Base-by-base conservation (phyloP, 1,284 basidiomycete species). In the Leccinum fallax region DNA sequence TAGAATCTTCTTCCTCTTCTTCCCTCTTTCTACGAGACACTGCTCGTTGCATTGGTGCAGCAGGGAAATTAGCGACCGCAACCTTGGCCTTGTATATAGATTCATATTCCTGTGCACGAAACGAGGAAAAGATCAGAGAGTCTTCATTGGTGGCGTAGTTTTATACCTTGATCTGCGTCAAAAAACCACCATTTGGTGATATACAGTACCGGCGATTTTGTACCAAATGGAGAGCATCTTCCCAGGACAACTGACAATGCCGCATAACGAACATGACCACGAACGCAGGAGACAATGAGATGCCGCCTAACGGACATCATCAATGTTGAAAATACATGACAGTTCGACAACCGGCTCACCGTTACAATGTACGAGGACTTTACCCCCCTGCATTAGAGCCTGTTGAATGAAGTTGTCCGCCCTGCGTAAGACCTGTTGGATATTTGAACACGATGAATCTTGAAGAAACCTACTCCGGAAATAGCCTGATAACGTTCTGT, bases 261-360 rank as follows among this genome's bases (percentile, higher is more conserved):
- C 91, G 88, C 94, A 95, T 96, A 32, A 94, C 89, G 71, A 93
- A 96, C 85, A 95, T 95, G 59, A 95, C 90, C 34, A 95, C 92
- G 61, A 96, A 94, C 0, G 93, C 86, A 0, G 94, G 93, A 0
- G 93, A 93, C 11, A 94, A 81, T 58, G 90, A 90, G 69, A 95
- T 96, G 2, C 94, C 94, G 55, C 92, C 92, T 94, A 58, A 43
- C 36, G 55, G 10, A 57, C n/a, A 49, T 24, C 43, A 60, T 53
- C 16, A 16, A 34, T 55, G 46, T 46, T 26, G 19, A 57, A 9
- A 34, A 55, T 48, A 26, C 32, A 58, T 24, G 28, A 8, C n/a
- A 13, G 13, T 53, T 34, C 3, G 46, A 36, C 48, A 48, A 43
- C 3, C 11, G 24, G 74, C 84, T 63, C 66, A 92, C 94, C 94